Conservation (phyloP, 257 asterid genomes). For the Solanum commersonii region DNA sequence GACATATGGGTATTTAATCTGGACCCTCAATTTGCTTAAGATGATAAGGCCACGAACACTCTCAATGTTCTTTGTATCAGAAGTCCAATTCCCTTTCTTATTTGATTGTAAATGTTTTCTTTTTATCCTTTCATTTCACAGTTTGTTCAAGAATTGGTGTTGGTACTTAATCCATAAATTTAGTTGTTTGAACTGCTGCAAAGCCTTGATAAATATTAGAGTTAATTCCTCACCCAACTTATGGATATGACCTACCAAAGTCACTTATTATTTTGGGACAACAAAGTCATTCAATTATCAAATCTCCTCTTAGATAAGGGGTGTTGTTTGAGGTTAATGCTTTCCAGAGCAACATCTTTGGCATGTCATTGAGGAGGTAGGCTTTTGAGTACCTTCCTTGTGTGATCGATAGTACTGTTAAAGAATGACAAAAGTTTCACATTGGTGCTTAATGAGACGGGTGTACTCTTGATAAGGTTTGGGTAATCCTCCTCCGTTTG, state of each 20-base stretch:
- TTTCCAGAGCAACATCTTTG: not conserved
- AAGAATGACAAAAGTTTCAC: not conserved
- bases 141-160: not conserved
- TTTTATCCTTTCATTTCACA: not conserved
- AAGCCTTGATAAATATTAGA: not conserved
- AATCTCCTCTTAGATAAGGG: not conserved
- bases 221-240: not conserved
- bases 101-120: not conserved
- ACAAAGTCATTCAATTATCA: not conserved
- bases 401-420: not conserved
- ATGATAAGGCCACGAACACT: not conserved
- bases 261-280: not conserved
- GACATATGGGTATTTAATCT: slow-evolving; percentile 73
- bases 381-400: not conserved
- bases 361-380: not conserved
- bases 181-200: not conserved
- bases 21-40: not conserved
- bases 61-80: not conserved
- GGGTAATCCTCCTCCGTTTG: not conserved
- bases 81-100: not conserved
- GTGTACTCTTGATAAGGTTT: not conserved
- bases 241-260: not conserved
- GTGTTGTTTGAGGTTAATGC: not conserved
- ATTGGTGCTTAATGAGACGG: not conserved
- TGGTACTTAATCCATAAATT: not conserved